Base-by-base conservation (phyloP, 2,329 filamentous ascomycete genomes). In the Pseudogymnoascus sp. region DNA sequence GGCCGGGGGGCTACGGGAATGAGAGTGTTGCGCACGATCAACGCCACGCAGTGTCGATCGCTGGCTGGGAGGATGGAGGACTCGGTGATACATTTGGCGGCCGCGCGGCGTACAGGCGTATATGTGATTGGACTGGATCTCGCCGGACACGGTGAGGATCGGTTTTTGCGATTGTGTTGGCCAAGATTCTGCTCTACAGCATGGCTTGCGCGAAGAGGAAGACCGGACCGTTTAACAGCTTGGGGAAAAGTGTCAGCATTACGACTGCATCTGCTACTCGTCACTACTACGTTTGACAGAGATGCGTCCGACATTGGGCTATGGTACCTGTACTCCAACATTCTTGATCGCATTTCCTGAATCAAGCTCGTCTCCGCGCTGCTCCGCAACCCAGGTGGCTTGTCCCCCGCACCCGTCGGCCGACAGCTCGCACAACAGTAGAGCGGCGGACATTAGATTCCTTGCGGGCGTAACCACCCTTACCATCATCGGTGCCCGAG, bases 401-500 rank as follows among this genome's bases (percentile, higher is more conserved):
- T 29, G 29, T 33, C 29, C 6, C n/a, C 26, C 29, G 50, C 50
- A 21, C 10, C 50, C 16, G 26, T 33, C 50, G n/a, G 10, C 29
- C 50, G 50, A 56, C n/a, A 33, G 50, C 10, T 56, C 50, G 50
- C 16, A 56, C 50, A 26, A 21, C 50, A 56, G 10, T 33, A 21
- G 29, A 19, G 29, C 50, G 47, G 26, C 47, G 29, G 50, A 33
- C 4, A 33, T 56, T 56, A 56, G 33, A 56, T 21, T 31, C 44
- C 44, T 56, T 3, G 50, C 50, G 50, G 50, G 29, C 50, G 50
- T 56, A 56, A 56, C 50, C 50, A 56, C n/a, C 29, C 42, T 26
- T 40, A 11, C 42, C 50, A 33, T 56, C 50, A 33, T 33, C 29
- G 2, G 50, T n/a, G 29, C 50, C 50, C n/a, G 29, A 56, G 50